Conservation (phyloP, 2,329 filamentous ascomycete genomes). For the Clarireedia homoeocarpa region DNA sequence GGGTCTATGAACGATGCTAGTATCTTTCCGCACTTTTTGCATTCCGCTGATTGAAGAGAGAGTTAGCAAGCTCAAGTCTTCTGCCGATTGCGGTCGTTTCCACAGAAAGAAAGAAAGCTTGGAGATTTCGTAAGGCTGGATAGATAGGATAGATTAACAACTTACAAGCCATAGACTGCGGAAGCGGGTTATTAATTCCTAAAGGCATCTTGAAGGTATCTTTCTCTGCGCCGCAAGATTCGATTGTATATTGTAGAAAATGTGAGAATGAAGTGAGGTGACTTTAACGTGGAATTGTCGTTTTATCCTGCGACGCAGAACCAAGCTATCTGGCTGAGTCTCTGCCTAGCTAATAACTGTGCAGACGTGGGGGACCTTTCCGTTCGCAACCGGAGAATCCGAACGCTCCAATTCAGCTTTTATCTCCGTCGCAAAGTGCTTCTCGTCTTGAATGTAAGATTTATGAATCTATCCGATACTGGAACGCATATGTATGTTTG, state of each 20-base stretch:
- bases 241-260: background rate
- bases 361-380: background rate
- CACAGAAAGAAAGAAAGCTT: background rate
- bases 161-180: slow-evolving; percentile 62
- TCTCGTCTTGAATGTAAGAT: background rate
- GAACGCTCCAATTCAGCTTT: background rate
- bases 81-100: background rate
- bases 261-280: background rate
- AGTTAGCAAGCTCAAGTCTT: slow-evolving; percentile 9
- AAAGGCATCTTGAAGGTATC: slow-evolving; percentile 31
- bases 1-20: slow-evolving; percentile 92
- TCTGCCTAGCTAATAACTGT: background rate
- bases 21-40: slow-evolving; percentile 95
- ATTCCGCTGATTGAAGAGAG: slow-evolving; percentile 61
- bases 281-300: background rate
- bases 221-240: background rate
- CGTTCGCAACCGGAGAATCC: background rate
- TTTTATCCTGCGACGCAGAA: background rate
- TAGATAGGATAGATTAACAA: slow-evolving; percentile 21
- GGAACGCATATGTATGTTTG: background rate
- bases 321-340: background rate
- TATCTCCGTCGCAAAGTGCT: background rate
- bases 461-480: background rate
- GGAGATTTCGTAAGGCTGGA: slow-evolving; percentile 5
- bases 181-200: slow-evolving; percentile 60